These are phyloP conservation scores for Aspergillus tamarii DNA, from an alignment of 2,329 filamentous ascomycete genomes.

Conservation along the genomic window DNA sequence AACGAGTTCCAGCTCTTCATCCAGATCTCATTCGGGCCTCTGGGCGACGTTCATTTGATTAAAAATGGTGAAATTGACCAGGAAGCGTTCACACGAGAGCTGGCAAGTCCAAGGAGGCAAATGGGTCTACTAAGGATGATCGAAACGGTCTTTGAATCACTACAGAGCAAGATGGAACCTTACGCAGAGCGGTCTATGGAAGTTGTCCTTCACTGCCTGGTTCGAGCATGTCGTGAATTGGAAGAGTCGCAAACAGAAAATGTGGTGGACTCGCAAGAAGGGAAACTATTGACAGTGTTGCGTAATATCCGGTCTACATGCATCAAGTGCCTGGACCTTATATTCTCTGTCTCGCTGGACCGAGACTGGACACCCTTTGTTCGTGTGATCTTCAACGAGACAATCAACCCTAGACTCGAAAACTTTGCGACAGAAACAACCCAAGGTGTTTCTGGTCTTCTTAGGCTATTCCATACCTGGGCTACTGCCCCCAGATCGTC, in stretches of 20 bases:
- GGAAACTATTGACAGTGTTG: conserved; percentile 35
- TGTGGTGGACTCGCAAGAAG: conserved; percentile 34
- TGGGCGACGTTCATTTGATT: conserved; percentile 65
- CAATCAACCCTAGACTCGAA: conserved; percentile 75
- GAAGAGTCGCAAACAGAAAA: conserved; percentile 34
- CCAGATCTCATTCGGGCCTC: conserved; percentile 74
- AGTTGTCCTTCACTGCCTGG: conserved; percentile 78
- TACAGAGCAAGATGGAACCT: conserved; percentile 72
- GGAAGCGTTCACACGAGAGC: conserved; percentile 59
- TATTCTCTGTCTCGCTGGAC: conserved; percentile 73
- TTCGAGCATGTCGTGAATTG: conserved; percentile 66
- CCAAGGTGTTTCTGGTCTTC: conserved; percentile 81
- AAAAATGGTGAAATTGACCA: conserved; percentile 55
- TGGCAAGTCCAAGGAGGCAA: conserved; percentile 75
- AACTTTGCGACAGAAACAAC: conserved; percentile 83
- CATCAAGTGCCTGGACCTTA: conserved; percentile 78
- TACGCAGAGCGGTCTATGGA: conserved; percentile 73
- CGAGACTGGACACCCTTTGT: conserved; percentile 76
- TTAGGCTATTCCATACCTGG: conserved; percentile 82
- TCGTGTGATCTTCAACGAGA: conserved; percentile 69
- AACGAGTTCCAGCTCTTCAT: conserved; percentile 80
- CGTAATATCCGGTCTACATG: conserved; percentile 60
- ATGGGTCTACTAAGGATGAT: conserved; percentile 92
- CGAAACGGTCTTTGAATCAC: conserved; percentile 79
- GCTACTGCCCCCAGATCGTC: conserved; percentile 68